Base-by-base conservation (phyloP, 495 filamentous ascomycete species). In the Trichoderma gamsii region DNA sequence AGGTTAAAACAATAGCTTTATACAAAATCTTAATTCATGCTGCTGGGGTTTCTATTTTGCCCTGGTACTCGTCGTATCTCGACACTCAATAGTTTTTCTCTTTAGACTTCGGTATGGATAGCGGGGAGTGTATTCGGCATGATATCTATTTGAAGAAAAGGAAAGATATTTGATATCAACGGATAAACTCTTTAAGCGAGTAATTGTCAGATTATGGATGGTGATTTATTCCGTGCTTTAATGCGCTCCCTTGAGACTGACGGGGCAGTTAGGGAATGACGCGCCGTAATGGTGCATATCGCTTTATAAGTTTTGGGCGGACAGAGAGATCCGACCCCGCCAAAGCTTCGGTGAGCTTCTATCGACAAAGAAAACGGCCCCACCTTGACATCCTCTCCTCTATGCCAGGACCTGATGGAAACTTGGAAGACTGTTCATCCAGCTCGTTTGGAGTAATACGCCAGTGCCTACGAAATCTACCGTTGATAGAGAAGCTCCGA, bases 321-420 rank as follows among this genome's bases (percentile, higher is more conserved):
- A 2, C n/a, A n/a, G n/a, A n/a, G 12, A 49, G 44, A 49, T 49
- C n/a, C 6, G 29, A 32, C 56, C 25, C 25, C 56, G 56, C 56
- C 56, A 61, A 61, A 61, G 56, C 25, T 61, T 61, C 56, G 56
- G 56, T 32, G 27, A 25, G 35, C 27, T 61, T 61, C 56, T 32
- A 61, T 61, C 56, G 51, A 59, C n/a, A 59, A 59, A 59, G 23
- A 21, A 59, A 23, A 21, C 5, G 18, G 56, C 56, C 56, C 56
- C 56, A 61, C 56, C 56, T 61, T 56, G n/a, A 8, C 16, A 32
- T 15, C 25, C 56, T 61, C 25, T 27, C 4, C 1, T 32, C 27
- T 13, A 25, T 23, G 4, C 13, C 44, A 49, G 44, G 13, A 49
- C n/a, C 35, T 23, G n/a, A 52, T 23, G n/a, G n/a, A 18, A 61